Conservation (phyloP, 345 rosid species). For the Murraya koenigii region DNA sequence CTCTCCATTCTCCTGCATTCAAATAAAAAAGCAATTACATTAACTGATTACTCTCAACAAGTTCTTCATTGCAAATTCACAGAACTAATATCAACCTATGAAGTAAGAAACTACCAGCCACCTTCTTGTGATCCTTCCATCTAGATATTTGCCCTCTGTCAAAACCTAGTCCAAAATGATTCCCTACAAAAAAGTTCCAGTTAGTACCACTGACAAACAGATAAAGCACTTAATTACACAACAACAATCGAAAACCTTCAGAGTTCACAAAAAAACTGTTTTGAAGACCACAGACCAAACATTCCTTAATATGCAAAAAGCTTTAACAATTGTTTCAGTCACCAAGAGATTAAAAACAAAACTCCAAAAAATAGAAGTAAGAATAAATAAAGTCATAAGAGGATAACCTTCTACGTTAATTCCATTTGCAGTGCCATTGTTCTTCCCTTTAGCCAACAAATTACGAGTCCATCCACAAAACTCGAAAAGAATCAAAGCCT, state of each 20-base stretch:
- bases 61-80: constrained; percentile 11
- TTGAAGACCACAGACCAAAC: neutral
- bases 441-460: constrained; percentile 35
- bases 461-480: constrained; percentile 81
- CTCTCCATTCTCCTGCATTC: constrained; percentile 42
- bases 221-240: no score
- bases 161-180: constrained; percentile 26
- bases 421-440: constrained; percentile 43
- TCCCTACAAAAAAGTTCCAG: constrained; percentile 27
- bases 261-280: neutral
- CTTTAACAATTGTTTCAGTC: neutral
- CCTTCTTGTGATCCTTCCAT: constrained; percentile 58
- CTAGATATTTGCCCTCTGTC: constrained; percentile 22
- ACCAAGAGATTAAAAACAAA: neutral
- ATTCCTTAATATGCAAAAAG: neutral
- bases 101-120: constrained; percentile 75
- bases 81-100: constrained; percentile 27
- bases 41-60: constrained; percentile 7
- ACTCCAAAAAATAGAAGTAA: neutral
- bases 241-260: neutral
- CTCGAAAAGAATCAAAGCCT: constrained; percentile 64
- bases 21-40: constrained; percentile 18
- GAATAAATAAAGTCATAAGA: neutral
- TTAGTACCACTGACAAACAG: neutral
- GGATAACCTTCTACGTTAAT: constrained; percentile 39